A percentile compares a stretch with the other conserved stretches of the same genome.
phyloP scores from a whole-genome alignment of 208 protist species.

The Acanthamoeba lenticulata region DNA sequence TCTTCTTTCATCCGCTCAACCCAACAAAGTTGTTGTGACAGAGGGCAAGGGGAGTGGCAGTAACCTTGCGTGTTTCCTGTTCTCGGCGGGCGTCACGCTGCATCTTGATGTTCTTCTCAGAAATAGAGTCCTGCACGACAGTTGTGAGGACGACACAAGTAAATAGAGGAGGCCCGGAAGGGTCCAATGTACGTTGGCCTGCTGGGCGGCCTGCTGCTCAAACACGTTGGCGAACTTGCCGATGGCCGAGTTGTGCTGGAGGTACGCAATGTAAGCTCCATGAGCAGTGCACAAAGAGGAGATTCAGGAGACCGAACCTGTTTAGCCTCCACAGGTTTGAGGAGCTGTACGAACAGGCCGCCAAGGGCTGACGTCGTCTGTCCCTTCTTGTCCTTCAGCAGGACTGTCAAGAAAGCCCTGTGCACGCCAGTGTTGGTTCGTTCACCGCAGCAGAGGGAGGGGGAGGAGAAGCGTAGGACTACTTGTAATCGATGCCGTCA shows the following conservation, averaged over 20 bases:
- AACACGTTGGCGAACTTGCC: conserved; percentile 6
- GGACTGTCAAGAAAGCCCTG: neutral
- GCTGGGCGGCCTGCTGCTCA: conserved; percentile 8
- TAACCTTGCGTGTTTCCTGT: neutral
- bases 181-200: neutral
- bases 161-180: neutral
- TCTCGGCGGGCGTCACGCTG: neutral
- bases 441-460: neutral
- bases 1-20: no score
- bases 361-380: neutral
- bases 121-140: neutral
- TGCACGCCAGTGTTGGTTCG: neutral
- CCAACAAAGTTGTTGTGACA: no score
- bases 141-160: neutral
- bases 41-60: no score
- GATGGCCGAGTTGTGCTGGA: neutral
- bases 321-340: neutral
- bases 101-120: conserved; percentile 13
- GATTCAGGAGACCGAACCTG: neutral
- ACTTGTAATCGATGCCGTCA: neutral
- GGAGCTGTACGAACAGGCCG: neutral
- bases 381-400: conserved; percentile 41
- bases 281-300: neutral
- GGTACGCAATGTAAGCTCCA: neutral
- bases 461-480: neutral